Evolutionary conservation across 495 filamentous ascomycete species (phyloP).

Genomic region (Xylona heveae): DNA sequence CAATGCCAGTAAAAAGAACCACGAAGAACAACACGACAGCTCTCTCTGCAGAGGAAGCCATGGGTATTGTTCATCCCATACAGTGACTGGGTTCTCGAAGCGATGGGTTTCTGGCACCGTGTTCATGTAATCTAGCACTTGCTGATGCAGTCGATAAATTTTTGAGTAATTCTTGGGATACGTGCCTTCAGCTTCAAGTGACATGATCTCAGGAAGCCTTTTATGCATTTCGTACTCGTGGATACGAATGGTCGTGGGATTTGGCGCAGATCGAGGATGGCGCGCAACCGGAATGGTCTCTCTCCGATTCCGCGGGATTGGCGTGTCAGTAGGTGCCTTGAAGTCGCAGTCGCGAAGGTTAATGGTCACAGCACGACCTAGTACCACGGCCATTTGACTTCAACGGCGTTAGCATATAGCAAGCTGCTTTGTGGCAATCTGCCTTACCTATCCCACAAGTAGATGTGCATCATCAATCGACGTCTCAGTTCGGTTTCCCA

Average conservation of each 20-base stretch:
- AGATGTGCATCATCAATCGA: conserved; percentile 7
- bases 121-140: neutral
- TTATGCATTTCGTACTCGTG: neutral
- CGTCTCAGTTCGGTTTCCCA: conserved; percentile 6
- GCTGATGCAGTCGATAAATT: neutral
- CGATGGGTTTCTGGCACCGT: neutral
- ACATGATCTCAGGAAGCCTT: neutral
- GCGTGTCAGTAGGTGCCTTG: conserved; percentile 1
- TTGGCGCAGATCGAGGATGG: neutral
- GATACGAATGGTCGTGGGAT: neutral
- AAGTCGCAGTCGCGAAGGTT: conserved; percentile 5
- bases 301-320: neutral
- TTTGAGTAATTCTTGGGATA: neutral
- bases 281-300: neutral
- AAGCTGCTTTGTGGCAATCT: neutral
- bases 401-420: neutral
- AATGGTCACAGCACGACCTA: conserved; percentile 5
- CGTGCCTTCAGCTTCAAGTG: neutral
- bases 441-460: conserved; percentile 7
- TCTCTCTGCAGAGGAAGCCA: neutral
- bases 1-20: neutral
- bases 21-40: neutral
- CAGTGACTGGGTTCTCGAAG: neutral
- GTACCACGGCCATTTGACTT: conserved; percentile 9
- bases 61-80: neutral